Base-by-base conservation (phyloP, 1,139 yeast genomes). In the Geotrichum candidum region DNA sequence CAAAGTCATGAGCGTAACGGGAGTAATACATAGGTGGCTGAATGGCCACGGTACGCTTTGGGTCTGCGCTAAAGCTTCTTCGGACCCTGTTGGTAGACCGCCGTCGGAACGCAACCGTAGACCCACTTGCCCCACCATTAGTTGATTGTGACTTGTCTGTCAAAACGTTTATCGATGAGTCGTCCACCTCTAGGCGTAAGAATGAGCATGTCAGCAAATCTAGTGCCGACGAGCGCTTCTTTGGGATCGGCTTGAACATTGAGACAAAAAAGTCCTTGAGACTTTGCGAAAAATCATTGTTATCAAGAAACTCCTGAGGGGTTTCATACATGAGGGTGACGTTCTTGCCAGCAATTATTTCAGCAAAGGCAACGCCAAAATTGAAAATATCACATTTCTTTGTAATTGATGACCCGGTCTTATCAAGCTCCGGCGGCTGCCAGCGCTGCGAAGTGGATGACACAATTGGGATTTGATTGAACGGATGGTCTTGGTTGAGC, bases 311-410 rank as follows among this genome's bases (percentile, higher is more conserved):
- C 10, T 84, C 87, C 9, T 75, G 76, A 0, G 97, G 97, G 1
- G 84, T 78, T 13, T 78, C 74, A 68, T 77, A 89, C 11, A 81
- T 82, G 15, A 80, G 74, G 1, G 82, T 76, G 0, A 86, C 75
- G 29, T 81, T 80, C n/a, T 77, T 72, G 9, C 96, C 96, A 53
- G 85, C 77, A 71, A 91, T 83, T 69, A 90, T 80, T 65, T 89
- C 84, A 33, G 89, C 77, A 68, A 94, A 86, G 4, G 89, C 74
- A 0, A 89, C 90, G 2, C 97, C 99, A 57, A 92, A 76, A 68
- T 89, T 88, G 97, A 97, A 94, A 5, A 95, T 87, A 75, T 95
- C 99, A 0, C 97, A 86, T 70, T 90, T 90, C 54, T 90, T 78
- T 62, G 87, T 88, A 11, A 57, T 41, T 13, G 87, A 86, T 7